A percentile compares a stretch with the other conserved stretches of the same genome.
phyloP scores from a whole-genome alignment of 345 rosid genomes.

The Toxicodendron radicans region DNA sequence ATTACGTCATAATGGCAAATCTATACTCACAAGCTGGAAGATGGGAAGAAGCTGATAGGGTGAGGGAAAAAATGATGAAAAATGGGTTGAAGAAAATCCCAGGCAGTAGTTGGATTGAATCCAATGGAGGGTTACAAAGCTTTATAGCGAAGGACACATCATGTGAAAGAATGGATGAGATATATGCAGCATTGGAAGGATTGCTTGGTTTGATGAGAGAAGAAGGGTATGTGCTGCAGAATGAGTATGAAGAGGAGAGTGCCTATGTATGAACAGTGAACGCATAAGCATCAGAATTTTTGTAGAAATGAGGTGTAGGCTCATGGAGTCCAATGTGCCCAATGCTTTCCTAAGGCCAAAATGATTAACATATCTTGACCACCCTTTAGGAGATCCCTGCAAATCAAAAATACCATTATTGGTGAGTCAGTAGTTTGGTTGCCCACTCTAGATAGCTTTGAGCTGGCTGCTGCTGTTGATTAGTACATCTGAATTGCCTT shows the following conservation, averaged over 20 bases:
- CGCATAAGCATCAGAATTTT: background rate
- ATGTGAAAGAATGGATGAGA: slow-evolving; percentile 44
- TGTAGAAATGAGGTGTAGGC: background rate
- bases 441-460: background rate
- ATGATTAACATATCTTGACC: background rate
- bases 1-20: slow-evolving; percentile 75
- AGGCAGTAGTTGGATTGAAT: slow-evolving; percentile 79
- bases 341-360: background rate
- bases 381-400: background rate
- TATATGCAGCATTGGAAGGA: slow-evolving; percentile 39
- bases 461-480: background rate
- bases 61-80: slow-evolving; percentile 56
- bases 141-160: slow-evolving; percentile 48
- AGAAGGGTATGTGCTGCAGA: slow-evolving; percentile 39
- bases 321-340: background rate
- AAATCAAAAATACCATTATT: background rate
- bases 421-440: background rate
- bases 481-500: background rate
- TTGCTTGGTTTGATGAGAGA: slow-evolving; percentile 47
- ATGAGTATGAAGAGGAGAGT: slow-evolving; percentile 33
- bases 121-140: slow-evolving; percentile 40
- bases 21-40: slow-evolving; percentile 74
- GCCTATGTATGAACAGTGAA: slow-evolving; percentile 13
- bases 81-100: slow-evolving; percentile 74
- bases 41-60: slow-evolving; percentile 78